Base-by-base conservation (phyloP, 768 basidiomycete genomes). In the Amanita thiersii region DNA sequence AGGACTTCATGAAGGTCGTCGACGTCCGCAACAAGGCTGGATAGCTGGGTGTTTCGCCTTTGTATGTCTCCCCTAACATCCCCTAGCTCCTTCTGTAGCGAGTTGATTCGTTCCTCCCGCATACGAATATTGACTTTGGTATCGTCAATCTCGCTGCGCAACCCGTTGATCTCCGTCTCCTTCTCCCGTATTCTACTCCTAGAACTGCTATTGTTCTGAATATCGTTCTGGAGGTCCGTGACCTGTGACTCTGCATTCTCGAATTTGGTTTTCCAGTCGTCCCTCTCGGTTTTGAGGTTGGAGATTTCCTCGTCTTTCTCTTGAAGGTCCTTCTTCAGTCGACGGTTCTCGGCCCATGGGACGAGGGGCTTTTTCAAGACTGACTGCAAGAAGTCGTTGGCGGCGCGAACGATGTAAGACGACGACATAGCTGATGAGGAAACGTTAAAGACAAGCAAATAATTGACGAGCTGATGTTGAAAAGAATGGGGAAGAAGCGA, bases 341-440 rank as follows among this genome's bases (percentile, higher is more conserved):
- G 32, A 11, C 25, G 23, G 12, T 43, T 43, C 33, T 43, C 42
- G 2, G 34, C 17, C 34, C 34, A 43, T 12, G 42, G 42, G 2
- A 43, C n/a, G 12, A 43, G 34, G 11, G 42, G 34, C 26, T 32
- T 30, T 37, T 43, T 43, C 15, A 43, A 25, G 11, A 43, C 42
- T 10, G 42, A 36, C 14, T 43, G 34, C 34, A 43, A 35, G 14
- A 43, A 36, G 18, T 36, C 42, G 34, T 43, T 43, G 9, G 42
- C 42, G 7, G 24, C 24, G 26, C 42, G 42, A n/a, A 37, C 42
- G 12, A 43, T 4, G 34, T 14, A 37, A n/a, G n/a, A 6, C 15
- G 42, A 43, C 42, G n/a, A n/a, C n/a, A n/a, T n/a, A n/a, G n/a
- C n/a, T n/a, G n/a, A n/a, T n/a, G n/a, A n/a, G n/a, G n/a, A n/a